Evolutionary conservation across 305 asterid genomes (phyloP).

Genomic region (Striga hermonthica): DNA sequence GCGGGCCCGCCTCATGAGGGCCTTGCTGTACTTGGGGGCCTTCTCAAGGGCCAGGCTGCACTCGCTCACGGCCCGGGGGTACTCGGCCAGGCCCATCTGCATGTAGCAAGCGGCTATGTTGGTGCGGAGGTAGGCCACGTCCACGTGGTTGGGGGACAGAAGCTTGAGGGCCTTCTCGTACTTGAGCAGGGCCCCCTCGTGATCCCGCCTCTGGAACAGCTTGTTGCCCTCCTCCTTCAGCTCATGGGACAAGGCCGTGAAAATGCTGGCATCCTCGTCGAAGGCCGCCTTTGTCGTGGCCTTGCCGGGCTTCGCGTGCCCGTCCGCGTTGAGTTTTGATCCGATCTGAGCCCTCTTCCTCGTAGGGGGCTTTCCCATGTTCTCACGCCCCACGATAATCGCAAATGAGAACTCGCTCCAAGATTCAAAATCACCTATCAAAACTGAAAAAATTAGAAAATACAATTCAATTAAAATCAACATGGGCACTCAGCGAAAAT

Average conservation of each 20-base stretch:
- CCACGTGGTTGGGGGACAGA: slow-evolving; percentile 72
- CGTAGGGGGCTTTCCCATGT: slow-evolving; percentile 85
- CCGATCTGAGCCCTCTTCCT: slow-evolving; percentile 57
- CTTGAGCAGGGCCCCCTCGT: slow-evolving; percentile 94
- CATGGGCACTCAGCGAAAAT: too few species aligned
- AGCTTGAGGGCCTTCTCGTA: slow-evolving; percentile 84
- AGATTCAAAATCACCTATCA: too few species aligned
- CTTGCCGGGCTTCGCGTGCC: slow-evolving; percentile 41
- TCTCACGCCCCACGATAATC: too few species aligned
- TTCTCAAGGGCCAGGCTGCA: slow-evolving; percentile 88
- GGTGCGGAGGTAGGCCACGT: slow-evolving; percentile 69
- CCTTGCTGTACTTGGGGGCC: slow-evolving; percentile 85
- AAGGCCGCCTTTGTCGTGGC: slow-evolving; percentile 56
- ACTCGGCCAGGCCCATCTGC: slow-evolving; percentile 89
- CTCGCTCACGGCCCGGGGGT: slow-evolving; percentile 78
- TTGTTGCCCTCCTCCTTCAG: slow-evolving; percentile 87
- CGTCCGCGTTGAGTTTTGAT: slow-evolving; percentile 42
- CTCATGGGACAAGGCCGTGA: slow-evolving; percentile 83
- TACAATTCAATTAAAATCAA: too few species aligned
- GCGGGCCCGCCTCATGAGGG: slow-evolving; percentile 76
- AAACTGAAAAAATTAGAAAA: too few species aligned
- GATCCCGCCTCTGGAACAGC: slow-evolving; percentile 71
- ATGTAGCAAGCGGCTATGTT: slow-evolving; percentile 93
- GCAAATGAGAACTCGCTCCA: too few species aligned
- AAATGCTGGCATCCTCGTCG: slow-evolving; percentile 88